Percentiles rank a stretch among this genome's conserved stretches.
Evolutionary conservation across 768 basidiomycete genomes (phyloP).

Genomic region (Crucibulum laeve): DNA sequence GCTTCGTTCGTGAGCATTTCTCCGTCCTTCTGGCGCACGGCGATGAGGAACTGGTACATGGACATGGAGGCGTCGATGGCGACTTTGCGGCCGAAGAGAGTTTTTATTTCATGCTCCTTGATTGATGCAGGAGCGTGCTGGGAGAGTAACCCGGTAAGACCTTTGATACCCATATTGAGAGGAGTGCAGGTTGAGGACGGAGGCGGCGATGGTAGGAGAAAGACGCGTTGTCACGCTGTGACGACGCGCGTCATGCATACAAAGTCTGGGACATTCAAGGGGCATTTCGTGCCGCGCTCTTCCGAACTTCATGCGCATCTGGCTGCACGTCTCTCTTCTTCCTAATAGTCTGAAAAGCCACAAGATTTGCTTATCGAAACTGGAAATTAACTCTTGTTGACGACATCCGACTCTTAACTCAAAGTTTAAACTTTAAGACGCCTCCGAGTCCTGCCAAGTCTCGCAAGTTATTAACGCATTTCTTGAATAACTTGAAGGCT

Average conservation of each 20-base stretch:
- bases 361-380: no score
- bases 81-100: conserved; percentile 96
- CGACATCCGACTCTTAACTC: no score
- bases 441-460: no score
- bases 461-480: no score
- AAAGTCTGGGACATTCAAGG: no score
- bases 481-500: no score
- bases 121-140: conserved; percentile 89
- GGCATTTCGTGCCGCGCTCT: no score
- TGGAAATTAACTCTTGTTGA: no score
- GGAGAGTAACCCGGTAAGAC: conserved; percentile 83
- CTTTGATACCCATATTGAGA: conserved; percentile 90
- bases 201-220: neutral
- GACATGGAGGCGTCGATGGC: conserved; percentile 98
- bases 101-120: conserved; percentile 93
- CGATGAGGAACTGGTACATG: conserved; percentile 97
- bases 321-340: no score
- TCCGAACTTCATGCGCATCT: no score
- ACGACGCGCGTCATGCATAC: neutral
- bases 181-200: neutral
- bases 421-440: no score
- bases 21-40: conserved; percentile 93
- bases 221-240: conserved; percentile 2
- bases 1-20: conserved; percentile 97
- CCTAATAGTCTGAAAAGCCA: no score